Evolutionary conservation across 73 alveolate genomes (phyloP), one percentile per base, ranked within the genome.

Genomic region (Durusdinium trenchii): DNA sequence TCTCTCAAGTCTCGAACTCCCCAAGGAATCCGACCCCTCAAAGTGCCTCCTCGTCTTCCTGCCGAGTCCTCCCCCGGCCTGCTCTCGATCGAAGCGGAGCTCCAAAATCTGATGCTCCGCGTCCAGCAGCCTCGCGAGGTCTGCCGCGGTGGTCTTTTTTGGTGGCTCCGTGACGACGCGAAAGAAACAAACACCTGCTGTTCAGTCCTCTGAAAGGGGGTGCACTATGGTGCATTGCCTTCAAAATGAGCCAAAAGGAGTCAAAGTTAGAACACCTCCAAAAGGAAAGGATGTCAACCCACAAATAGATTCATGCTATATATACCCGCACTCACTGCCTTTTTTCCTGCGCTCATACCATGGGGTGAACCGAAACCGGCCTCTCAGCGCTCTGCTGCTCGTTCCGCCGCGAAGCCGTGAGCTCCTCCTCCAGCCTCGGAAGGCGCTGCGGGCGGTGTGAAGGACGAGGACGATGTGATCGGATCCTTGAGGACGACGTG

Each of bases 31-130:
- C n/a, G n/a, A n/a, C n/a, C n/a, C n/a, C n/a, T n/a, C n/a, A n/a
- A n/a, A n/a, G n/a, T n/a, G n/a, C n/a, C n/a, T n/a, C n/a, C n/a
- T n/a, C n/a, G n/a, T n/a, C n/a, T n/a, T n/a, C n/a, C n/a, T n/a
- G n/a, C n/a, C n/a, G n/a, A n/a, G n/a, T n/a, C n/a, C n/a, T n/a
- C 9, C 45, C 42, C 47, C 75, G 45, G 43, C 97, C 97, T 91
- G 97, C 81, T 91, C 97, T 3, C 97, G 87, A 61, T 91, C 97
- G 89, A 91, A 91, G 75, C 97, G 97, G 16, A 91, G 87, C 64
- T 91, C 97, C 89, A 91, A 46, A 45, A 76, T 76, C 61, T 67
- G 89, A 51, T 91, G 97, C 43, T 91, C 97, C 6, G 97, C 97
- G 28, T 91, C 89, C 75, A 91, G 60, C 75, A 91, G 75, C 97